Percentiles rank a stretch among this genome's conserved stretches.
These are phyloP conservation scores for Gnomoniopsis sp. DNA, from an alignment of 2,329 filamentous ascomycete genomes.

Conservation along the genomic window DNA sequence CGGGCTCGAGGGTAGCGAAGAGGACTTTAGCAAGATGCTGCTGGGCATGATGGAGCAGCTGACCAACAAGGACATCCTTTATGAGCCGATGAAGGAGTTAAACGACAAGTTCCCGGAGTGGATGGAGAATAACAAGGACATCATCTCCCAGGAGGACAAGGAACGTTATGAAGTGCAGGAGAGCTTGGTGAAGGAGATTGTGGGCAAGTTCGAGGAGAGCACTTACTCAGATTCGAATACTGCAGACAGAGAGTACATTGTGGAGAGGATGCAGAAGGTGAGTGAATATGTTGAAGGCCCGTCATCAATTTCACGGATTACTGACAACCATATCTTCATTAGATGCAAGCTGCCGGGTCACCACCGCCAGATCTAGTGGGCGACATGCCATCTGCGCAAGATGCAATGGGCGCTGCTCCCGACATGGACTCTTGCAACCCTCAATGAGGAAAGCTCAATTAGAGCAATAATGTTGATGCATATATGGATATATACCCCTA, in stretches of 20 bases:
- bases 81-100: constrained; percentile 98
- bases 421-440: constrained; percentile 59
- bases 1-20: constrained; percentile 54
- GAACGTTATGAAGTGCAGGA: constrained; percentile 80
- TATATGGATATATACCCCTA: constrained; percentile 11
- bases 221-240: constrained; percentile 80
- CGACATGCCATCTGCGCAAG: constrained; percentile 80
- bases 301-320: background rate
- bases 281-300: constrained; percentile 23
- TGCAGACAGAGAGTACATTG: constrained; percentile 84
- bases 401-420: constrained; percentile 56
- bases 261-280: constrained; percentile 97
- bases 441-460: constrained; percentile 40
- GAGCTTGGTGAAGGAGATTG: constrained; percentile 77
- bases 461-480: background rate
- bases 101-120: constrained; percentile 88
- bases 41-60: constrained; percentile 99
- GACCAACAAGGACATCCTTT: constrained; percentile 96
- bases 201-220: constrained; percentile 78
- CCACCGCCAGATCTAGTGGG: constrained; percentile 89
- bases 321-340: constrained; percentile 20
- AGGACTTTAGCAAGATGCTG: constrained; percentile 91
- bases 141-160: constrained; percentile 67
- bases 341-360: constrained; percentile 97
- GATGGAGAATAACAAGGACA: constrained; percentile 73